Evolutionary conservation across 2,329 filamentous ascomycete species (phyloP).

Genomic region (Clarireedia paspali): DNA sequence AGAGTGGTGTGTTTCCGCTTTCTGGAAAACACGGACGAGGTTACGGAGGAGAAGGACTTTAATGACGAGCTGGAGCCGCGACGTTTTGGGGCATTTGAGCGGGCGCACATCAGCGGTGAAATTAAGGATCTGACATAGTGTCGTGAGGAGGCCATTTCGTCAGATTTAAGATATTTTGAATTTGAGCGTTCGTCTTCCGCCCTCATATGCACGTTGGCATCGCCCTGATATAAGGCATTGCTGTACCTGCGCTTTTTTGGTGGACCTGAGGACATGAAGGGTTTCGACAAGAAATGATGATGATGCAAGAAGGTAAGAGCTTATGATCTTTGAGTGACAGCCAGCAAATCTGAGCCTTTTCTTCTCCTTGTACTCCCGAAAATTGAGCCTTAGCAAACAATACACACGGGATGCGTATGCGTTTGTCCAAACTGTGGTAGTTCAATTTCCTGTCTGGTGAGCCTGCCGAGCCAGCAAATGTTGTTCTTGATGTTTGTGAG

Average conservation of each 20-base stretch:
- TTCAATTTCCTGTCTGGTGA: not conserved
- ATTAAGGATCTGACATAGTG: not conserved
- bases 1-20: not conserved
- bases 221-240: not conserved
- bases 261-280: not conserved
- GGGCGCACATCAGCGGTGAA: not conserved
- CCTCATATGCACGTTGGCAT: not conserved
- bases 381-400: not conserved
- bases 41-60: not conserved
- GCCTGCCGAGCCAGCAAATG: no score
- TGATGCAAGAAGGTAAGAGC: not conserved
- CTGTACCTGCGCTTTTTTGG: not conserved
- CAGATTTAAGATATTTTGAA: not conserved
- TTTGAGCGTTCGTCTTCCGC: not conserved
- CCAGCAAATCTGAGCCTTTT: constrained; percentile 1
- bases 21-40: not conserved
- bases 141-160: not conserved
- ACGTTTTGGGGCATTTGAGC: not conserved
- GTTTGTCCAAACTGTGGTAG: not conserved
- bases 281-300: not conserved
- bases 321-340: not conserved
- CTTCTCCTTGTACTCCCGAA: not conserved
- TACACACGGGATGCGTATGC: not conserved
- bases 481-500: no score
- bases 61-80: not conserved